Evolutionary conservation across 2,329 filamentous ascomycete genomes (phyloP).

Genomic region (Phialocephala subalpina): DNA sequence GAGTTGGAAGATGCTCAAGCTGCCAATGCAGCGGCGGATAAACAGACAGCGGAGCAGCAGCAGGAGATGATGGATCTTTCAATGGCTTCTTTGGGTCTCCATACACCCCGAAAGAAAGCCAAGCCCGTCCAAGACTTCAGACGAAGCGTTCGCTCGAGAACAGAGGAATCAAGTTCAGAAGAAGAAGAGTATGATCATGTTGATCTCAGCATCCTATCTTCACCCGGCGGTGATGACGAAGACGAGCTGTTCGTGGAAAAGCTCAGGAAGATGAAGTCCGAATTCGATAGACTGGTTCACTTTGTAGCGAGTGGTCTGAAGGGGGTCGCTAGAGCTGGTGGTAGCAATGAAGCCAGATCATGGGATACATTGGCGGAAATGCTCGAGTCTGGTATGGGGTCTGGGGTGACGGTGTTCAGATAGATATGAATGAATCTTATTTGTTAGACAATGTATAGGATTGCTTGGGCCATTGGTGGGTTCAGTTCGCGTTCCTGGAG

Average conservation of each 20-base stretch:
- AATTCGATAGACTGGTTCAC: slow-evolving; percentile 70
- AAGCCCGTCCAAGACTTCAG: slow-evolving; percentile 21
- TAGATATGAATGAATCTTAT: not conserved
- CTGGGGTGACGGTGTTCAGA: slow-evolving; percentile 11
- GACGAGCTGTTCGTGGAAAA: slow-evolving; percentile 57
- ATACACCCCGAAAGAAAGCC: slow-evolving; percentile 40
- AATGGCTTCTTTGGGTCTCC: slow-evolving; percentile 42
- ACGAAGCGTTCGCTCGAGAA: slow-evolving; percentile 35
- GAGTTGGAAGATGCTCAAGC: slow-evolving; percentile 69
- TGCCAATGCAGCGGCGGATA: slow-evolving; percentile 39
- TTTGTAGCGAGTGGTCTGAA: slow-evolving; percentile 79
- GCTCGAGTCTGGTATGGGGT: slow-evolving; percentile 62
- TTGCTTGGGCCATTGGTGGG: not conserved
- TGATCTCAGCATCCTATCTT: slow-evolving; percentile 48
- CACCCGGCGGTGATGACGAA: slow-evolving; percentile 35
- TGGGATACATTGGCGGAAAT: slow-evolving; percentile 88
- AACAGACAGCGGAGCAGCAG: slow-evolving; percentile 34
- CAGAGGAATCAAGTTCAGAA: slow-evolving; percentile 46
- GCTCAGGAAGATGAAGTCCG: slow-evolving; percentile 63
- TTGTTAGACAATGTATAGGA: not conserved
- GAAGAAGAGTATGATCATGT: slow-evolving; percentile 46
- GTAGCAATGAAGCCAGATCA: slow-evolving; percentile 60
- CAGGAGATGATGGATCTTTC: slow-evolving; percentile 42
- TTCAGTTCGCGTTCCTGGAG: too few species aligned
- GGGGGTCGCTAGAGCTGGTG: slow-evolving; percentile 77